A percentile compares a stretch with the other conserved stretches of the same genome.
phyloP scores from a whole-genome alignment of 75 land plant species.

The Picea glauca region DNA sequence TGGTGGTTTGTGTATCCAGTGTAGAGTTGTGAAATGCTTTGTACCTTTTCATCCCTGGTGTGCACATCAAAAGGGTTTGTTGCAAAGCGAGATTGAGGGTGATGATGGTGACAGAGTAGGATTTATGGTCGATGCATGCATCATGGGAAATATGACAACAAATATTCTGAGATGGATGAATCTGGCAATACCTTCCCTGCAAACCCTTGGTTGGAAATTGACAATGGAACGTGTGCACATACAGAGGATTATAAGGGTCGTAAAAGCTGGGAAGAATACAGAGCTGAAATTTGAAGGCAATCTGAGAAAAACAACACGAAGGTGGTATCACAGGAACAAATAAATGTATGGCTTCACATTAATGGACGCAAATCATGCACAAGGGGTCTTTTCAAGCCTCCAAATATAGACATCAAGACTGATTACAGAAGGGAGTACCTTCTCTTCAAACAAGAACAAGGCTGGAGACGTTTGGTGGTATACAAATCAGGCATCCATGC shows the following conservation, averaged over 20 bases:
- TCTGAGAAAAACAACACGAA: too few relatives aligned
- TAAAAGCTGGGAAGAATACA: slow-evolving; percentile 32
- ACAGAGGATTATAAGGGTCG: slow-evolving; percentile 63
- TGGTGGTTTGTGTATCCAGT: slow-evolving; percentile 78
- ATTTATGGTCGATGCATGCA: slow-evolving; percentile 62
- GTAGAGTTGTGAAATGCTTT: slow-evolving; percentile 60
- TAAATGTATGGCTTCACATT: too few relatives aligned
- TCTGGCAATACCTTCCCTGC: not conserved
- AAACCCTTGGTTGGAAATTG: too few relatives aligned
- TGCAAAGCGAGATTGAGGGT: slow-evolving; percentile 76
- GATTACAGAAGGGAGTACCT: too few relatives aligned
- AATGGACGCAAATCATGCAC: too few relatives aligned
- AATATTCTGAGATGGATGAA: slow-evolving; percentile 4
- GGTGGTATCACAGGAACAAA: too few relatives aligned
- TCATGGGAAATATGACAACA: slow-evolving; percentile 36
- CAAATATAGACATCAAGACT: too few relatives aligned
- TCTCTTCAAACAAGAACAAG: too few relatives aligned
- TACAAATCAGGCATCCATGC: too few relatives aligned
- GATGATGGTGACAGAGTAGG: slow-evolving; percentile 65
- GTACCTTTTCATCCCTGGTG: slow-evolving; percentile 81
- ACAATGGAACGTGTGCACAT: slow-evolving; percentile 32
- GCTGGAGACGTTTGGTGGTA: too few relatives aligned
- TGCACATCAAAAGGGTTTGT: slow-evolving; percentile 82
- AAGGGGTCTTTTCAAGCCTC: too few relatives aligned
- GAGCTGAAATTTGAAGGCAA: slow-evolving; percentile 16